Evolutionary conservation across 192 early-diverging fungal genomes (phyloP).

Genomic region (Spizellomyces punctatus): DNA sequence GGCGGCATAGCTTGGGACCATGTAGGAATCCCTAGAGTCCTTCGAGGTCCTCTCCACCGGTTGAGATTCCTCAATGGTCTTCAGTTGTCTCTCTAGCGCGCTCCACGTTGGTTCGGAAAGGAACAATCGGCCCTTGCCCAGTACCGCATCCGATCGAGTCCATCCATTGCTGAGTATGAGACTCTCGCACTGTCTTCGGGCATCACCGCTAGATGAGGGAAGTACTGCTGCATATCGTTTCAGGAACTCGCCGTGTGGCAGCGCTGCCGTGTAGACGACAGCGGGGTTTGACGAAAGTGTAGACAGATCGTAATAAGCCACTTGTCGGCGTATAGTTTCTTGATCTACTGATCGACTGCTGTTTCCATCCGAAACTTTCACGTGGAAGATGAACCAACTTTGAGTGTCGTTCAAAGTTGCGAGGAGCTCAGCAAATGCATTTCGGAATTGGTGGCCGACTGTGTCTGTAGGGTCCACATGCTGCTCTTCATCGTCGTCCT

Average conservation of each 20-base stretch:
- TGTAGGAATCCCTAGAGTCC: not conserved
- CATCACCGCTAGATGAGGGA: slow-evolving; percentile 14
- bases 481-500: slow-evolving; percentile 32
- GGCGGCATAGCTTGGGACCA: not conserved
- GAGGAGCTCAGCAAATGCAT: slow-evolving; percentile 71
- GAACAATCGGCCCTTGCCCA: slow-evolving; percentile 61
- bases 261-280: slow-evolving; percentile 71
- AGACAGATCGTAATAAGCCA: slow-evolving; percentile 68
- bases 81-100: slow-evolving; percentile 78
- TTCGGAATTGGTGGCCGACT: slow-evolving; percentile 49
- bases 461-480: slow-evolving; percentile 35
- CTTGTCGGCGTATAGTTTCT: slow-evolving; percentile 71
- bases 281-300: slow-evolving; percentile 68
- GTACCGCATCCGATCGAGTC: slow-evolving; percentile 30
- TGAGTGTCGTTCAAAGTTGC: slow-evolving; percentile 76
- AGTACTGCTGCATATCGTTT: slow-evolving; percentile 65
- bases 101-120: slow-evolving; percentile 81
- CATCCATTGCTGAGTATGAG: slow-evolving; percentile 31
- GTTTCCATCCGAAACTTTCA: slow-evolving; percentile 45
- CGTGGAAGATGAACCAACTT: slow-evolving; percentile 82
- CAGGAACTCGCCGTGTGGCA: slow-evolving; percentile 78
- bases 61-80: slow-evolving; percentile 63
- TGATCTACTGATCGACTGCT: slow-evolving; percentile 65
- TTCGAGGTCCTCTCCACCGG: slow-evolving; percentile 20
- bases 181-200: slow-evolving; percentile 32